Conservation (phyloP, 495 filamentous ascomycete species). For the Bryoglossum gracile region DNA sequence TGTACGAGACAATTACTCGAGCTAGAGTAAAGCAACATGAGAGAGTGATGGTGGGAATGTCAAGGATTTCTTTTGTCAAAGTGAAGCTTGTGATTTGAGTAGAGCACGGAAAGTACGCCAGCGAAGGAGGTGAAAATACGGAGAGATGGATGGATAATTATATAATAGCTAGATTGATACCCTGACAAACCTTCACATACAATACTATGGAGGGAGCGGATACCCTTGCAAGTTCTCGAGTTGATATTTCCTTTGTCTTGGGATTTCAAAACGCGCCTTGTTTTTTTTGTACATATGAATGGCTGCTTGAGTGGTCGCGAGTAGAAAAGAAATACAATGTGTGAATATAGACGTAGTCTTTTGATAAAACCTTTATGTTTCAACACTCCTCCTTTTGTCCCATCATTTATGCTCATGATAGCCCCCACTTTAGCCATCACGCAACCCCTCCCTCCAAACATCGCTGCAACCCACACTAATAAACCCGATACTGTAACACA, state of each 20-base stretch:
- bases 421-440: too few relatives aligned
- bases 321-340: too few relatives aligned
- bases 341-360: too few relatives aligned
- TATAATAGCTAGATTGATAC: constrained; percentile 7
- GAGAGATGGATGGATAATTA: not conserved
- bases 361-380: too few relatives aligned
- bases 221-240: constrained; percentile 2
- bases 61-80: constrained; percentile 11
- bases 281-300: too few relatives aligned
- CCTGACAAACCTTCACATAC: not conserved
- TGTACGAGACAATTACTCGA: not conserved
- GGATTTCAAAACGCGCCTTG: too few relatives aligned
- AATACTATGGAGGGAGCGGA: not conserved
- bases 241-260: constrained; percentile 2
- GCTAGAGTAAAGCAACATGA: not conserved
- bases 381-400: too few relatives aligned
- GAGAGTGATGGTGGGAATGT: not conserved
- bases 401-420: too few relatives aligned
- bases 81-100: not conserved
- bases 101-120: not conserved
- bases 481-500: too few relatives aligned
- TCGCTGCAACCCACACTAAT: too few relatives aligned
- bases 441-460: too few relatives aligned
- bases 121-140: not conserved
- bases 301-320: too few relatives aligned